A percentile compares a stretch with the other conserved stretches of the same genome.
These are phyloP conservation scores for Termitomyces sp. DNA, from an alignment of 768 basidiomycete genomes.

Conservation along the genomic window DNA sequence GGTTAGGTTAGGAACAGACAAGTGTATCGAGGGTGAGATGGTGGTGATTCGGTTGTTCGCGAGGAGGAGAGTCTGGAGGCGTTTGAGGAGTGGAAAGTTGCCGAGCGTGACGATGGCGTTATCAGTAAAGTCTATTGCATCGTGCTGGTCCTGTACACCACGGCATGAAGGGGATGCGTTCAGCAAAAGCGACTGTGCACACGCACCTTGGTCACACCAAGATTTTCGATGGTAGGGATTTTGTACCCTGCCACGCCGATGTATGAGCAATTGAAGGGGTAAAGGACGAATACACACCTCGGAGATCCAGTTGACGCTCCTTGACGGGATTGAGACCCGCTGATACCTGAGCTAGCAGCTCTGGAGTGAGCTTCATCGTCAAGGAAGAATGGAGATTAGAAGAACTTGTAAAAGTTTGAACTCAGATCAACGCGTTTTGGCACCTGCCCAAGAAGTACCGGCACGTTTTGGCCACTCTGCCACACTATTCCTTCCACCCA, in stretches of 20 bases:
- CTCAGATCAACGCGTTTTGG: conserved; percentile 30
- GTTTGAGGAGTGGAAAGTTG: conserved; percentile 83
- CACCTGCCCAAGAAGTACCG: neutral
- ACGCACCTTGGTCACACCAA: conserved; percentile 84
- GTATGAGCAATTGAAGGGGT: conserved; percentile 16
- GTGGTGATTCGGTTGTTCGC: conserved; percentile 86
- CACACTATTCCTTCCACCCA: conserved; percentile 28
- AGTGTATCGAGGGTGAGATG: conserved; percentile 76
- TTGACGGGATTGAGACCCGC: conserved; percentile 79
- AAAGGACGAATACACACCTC: conserved; percentile 48
- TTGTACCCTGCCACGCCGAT: conserved; percentile 63
- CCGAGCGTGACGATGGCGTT: conserved; percentile 79
- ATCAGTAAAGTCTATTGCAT: conserved; percentile 92
- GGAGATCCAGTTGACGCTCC: conserved; percentile 87
- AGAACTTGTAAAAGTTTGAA: conserved; percentile 29
- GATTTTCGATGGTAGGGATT: conserved; percentile 94
- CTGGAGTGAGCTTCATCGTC: conserved; percentile 90
- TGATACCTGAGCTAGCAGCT: conserved; percentile 78
- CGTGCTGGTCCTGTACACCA: conserved; percentile 82
- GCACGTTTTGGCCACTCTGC: conserved; percentile 5
- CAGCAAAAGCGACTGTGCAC: conserved; percentile 13
- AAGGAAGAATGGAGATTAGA: conserved; percentile 22
- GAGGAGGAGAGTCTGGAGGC: conserved; percentile 77
- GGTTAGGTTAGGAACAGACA: conserved; percentile 79
- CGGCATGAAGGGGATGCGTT: conserved; percentile 7